These are phyloP conservation scores for Citrus glauca DNA, from an alignment of 345 rosid genomes.

Conservation along the genomic window DNA sequence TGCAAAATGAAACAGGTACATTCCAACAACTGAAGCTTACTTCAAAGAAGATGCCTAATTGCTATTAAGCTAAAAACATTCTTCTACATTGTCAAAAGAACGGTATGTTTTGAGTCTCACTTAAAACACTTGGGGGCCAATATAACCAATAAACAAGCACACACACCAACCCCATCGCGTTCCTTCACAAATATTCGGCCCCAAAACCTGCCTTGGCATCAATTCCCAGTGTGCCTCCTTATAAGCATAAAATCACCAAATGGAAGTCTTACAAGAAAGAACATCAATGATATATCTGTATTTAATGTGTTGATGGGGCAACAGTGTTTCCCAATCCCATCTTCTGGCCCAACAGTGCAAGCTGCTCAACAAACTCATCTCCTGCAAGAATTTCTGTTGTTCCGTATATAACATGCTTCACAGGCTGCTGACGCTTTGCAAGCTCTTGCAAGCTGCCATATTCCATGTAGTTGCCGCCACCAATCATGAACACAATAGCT, in stretches of 20 bases:
- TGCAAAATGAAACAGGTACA: neutral
- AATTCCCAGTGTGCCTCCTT: neutral
- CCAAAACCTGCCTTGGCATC: neutral
- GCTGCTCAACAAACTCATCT: slow-evolving; percentile 89
- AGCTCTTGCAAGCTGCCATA: slow-evolving; percentile 94
- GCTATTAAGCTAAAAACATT: neutral
- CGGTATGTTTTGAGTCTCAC: neutral
- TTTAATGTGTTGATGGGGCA: slow-evolving; percentile 27
- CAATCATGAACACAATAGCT: slow-evolving; percentile 95
- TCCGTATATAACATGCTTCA: slow-evolving; percentile 82
- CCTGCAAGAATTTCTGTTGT: slow-evolving; percentile 93
- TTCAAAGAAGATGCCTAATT: neutral
- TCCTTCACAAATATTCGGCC: neutral
- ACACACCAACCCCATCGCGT: neutral
- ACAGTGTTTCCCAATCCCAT: slow-evolving; percentile 74
- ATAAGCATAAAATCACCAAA: slow-evolving; percentile 5
- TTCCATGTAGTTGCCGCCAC: slow-evolving; percentile 96
- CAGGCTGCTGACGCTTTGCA: slow-evolving; percentile 74
- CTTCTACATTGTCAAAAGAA: slow-evolving; percentile 7
- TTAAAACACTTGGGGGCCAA: neutral
- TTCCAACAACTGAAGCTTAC: neutral
- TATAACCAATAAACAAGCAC: neutral
- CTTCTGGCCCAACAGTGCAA: slow-evolving; percentile 79
- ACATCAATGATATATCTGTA: neutral
- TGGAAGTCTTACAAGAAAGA: neutral